Evolutionary conservation across 768 basidiomycete species (phyloP).

Genomic region (Termitomyces sp.): DNA sequence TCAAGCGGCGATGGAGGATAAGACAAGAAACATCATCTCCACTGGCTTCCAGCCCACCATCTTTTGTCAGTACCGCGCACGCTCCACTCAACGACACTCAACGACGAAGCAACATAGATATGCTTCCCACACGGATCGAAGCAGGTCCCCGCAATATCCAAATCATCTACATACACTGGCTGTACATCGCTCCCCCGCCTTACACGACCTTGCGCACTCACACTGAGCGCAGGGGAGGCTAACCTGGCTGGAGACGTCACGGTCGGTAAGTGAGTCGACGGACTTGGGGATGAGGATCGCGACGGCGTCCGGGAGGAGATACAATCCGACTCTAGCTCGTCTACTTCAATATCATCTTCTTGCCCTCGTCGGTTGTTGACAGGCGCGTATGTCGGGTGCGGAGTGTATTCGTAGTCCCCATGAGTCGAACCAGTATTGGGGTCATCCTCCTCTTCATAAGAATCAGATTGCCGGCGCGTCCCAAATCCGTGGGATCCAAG

Average conservation of each 20-base stretch:
- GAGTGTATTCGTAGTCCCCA: conserved; percentile 24
- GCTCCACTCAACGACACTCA: conserved; percentile 72
- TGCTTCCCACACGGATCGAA: conserved; percentile 67
- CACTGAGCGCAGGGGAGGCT: conserved; percentile 4
- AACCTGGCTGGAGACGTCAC: conserved; percentile 6
- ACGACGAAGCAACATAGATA: conserved; percentile 62
- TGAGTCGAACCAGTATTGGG: conserved; percentile 23
- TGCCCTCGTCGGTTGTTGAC: neutral
- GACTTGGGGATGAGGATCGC: conserved; percentile 38
- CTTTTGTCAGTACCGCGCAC: conserved; percentile 66
- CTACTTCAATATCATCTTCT: conserved; percentile 39
- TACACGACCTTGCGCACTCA: conserved; percentile 1
- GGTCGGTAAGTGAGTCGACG: conserved; percentile 19
- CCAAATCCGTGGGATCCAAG: conserved; percentile 44
- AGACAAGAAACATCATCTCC: conserved; percentile 24
- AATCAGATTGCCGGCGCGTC: conserved; percentile 18
- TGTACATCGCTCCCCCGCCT: conserved; percentile 1
- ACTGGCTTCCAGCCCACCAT: conserved; percentile 58
- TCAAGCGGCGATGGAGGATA: neutral
- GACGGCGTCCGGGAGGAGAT: conserved; percentile 32
- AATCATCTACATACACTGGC: conserved; percentile 25
- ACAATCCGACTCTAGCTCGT: conserved; percentile 53
- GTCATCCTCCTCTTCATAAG: conserved; percentile 17
- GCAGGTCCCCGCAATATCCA: conserved; percentile 65
- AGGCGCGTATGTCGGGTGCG: conserved; percentile 4